Conservation (phyloP, 768 basidiomycete genomes). For the Tephrocybe sp. region DNA sequence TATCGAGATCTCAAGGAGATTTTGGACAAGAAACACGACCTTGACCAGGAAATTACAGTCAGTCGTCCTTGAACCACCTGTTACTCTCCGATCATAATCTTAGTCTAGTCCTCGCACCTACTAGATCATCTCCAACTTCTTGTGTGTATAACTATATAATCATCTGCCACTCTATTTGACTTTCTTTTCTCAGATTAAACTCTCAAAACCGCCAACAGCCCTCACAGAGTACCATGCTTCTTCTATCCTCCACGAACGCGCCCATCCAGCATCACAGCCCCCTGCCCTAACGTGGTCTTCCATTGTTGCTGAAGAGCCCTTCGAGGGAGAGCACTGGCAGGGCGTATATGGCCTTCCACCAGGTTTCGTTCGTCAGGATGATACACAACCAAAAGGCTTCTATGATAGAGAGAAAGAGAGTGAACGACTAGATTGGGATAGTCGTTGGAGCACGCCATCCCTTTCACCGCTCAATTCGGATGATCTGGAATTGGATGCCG, state of each 20-base stretch:
- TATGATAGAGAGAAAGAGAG: slow-evolving; percentile 23
- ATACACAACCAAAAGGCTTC: slow-evolving; percentile 33
- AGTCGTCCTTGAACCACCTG: slow-evolving; percentile 1
- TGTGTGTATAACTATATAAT: slow-evolving; percentile 36
- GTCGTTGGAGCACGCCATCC: slow-evolving; percentile 63
- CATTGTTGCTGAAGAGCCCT: slow-evolving; percentile 82
- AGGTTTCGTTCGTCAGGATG: slow-evolving; percentile 35
- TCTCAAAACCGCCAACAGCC: slow-evolving; percentile 53
- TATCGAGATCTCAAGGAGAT: slow-evolving; percentile 53
- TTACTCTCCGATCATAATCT: background rate
- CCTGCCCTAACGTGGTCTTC: slow-evolving; percentile 67
- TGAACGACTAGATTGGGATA: slow-evolving; percentile 31
- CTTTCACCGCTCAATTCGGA: slow-evolving; percentile 66
- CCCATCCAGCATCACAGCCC: slow-evolving; percentile 42
- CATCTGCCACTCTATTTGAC: background rate
- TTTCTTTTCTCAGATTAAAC: slow-evolving; percentile 42
- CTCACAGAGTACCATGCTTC: slow-evolving; percentile 56
- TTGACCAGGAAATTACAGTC: slow-evolving; percentile 70
- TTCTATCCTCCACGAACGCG: slow-evolving; percentile 44
- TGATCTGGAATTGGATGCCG: slow-evolving; percentile 39
- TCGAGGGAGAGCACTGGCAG: slow-evolving; percentile 86
- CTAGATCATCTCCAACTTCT: slow-evolving; percentile 76
- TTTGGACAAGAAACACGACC: slow-evolving; percentile 48
- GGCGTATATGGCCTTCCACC: slow-evolving; percentile 59
- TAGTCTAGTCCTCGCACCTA: slow-evolving; percentile 56